These are phyloP conservation scores for Ogataea neopini DNA, from an alignment of 805 yeast species.

Conservation along the genomic window DNA sequence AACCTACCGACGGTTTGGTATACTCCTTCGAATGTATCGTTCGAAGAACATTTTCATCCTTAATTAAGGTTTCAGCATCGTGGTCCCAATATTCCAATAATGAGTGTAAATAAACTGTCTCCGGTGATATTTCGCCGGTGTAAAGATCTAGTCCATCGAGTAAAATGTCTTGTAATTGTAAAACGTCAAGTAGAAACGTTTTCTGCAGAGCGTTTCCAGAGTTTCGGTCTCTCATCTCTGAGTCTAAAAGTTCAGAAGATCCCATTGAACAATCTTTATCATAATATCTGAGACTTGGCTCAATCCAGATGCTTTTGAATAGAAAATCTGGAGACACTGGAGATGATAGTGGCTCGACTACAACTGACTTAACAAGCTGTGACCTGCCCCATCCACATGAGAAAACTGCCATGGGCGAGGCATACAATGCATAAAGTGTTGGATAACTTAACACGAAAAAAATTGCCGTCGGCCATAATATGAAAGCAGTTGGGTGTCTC, in stretches of 20 bases:
- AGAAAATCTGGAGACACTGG: slow-evolving; percentile 18
- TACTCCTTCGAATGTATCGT: slow-evolving; percentile 39
- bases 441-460: slow-evolving; percentile 52
- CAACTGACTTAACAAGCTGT: slow-evolving; percentile 19
- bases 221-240: slow-evolving; percentile 1
- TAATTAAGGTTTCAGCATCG: slow-evolving; percentile 25
- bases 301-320: slow-evolving; percentile 39
- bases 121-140: slow-evolving; percentile 5
- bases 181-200: slow-evolving; percentile 36
- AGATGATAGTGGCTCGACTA: slow-evolving; percentile 10
- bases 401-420: slow-evolving; percentile 25
- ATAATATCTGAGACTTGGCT: slow-evolving; percentile 29
- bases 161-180: slow-evolving; percentile 37
- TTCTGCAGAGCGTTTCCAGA: slow-evolving; percentile 37
- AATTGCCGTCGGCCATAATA: slow-evolving; percentile 50
- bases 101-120: slow-evolving; percentile 34
- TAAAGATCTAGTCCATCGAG: slow-evolving; percentile 25
- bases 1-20: slow-evolving; percentile 23
- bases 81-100: slow-evolving; percentile 48
- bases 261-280: slow-evolving; percentile 20
- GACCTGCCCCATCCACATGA: slow-evolving; percentile 14
- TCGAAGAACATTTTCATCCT: slow-evolving; percentile 38
- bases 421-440: slow-evolving; percentile 39
- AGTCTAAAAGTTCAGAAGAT: slow-evolving; percentile 1
- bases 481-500: slow-evolving; percentile 42